Conservation (phyloP, 768 basidiomycete species). For the Sporobolomyces pararoseus region DNA sequence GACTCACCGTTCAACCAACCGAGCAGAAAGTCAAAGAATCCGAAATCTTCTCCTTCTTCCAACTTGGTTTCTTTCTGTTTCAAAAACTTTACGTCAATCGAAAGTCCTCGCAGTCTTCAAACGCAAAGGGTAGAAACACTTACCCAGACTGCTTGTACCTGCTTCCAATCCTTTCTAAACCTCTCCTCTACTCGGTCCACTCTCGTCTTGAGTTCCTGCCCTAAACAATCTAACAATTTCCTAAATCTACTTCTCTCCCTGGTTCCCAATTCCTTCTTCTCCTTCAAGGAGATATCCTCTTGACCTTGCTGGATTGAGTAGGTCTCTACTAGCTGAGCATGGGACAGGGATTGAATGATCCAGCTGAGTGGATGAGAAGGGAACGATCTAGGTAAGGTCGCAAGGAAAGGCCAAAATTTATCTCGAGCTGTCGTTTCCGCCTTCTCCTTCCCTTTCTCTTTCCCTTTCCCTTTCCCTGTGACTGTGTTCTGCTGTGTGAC, state of each 20-base stretch:
- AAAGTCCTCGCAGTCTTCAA: too few species aligned
- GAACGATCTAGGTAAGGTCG: slow-evolving; percentile 69
- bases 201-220: slow-evolving; percentile 54
- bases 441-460: too few species aligned
- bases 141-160: slow-evolving; percentile 43
- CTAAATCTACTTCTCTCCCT: slow-evolving; percentile 36
- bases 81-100: too few species aligned
- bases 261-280: background rate
- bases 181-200: slow-evolving; percentile 54
- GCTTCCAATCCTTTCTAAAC: slow-evolving; percentile 61
- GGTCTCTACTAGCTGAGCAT: background rate
- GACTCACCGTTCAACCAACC: slow-evolving; percentile 81
- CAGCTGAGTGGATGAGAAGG: slow-evolving; percentile 77
- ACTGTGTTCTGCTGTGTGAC: background rate
- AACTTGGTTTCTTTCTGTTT: slow-evolving; percentile 21
- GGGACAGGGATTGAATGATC: slow-evolving; percentile 46
- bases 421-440: too few species aligned
- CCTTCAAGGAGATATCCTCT: slow-evolving; percentile 41
- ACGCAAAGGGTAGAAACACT: slow-evolving; percentile 8
- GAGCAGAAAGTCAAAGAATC: slow-evolving; percentile 66
- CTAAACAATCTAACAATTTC: slow-evolving; percentile 54
- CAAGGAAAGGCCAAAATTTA: slow-evolving; percentile 64
- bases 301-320: background rate
- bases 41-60: slow-evolving; percentile 28
- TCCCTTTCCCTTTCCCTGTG: background rate